Evolutionary conservation across 1,284 basidiomycete species (phyloP).

Genomic region (Trichosporon coremiiforme): DNA sequence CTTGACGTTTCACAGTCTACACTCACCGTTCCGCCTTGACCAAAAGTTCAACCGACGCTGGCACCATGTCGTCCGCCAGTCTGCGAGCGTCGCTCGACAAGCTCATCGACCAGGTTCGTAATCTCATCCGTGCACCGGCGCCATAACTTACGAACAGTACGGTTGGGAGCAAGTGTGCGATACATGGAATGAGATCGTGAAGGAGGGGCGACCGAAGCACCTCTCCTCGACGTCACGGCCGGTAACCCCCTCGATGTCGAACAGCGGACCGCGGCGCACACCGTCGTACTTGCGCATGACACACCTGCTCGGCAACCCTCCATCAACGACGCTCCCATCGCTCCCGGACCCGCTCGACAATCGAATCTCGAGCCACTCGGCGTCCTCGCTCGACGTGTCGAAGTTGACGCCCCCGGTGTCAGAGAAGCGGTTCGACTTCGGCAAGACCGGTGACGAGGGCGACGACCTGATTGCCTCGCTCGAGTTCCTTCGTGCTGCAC

Average conservation of each 20-base stretch:
- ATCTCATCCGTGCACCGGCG: background rate
- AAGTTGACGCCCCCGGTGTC: background rate
- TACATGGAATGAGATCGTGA: constrained; percentile 11
- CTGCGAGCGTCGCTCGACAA: background rate
- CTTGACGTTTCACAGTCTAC: background rate
- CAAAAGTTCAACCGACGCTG: background rate
- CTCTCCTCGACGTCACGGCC: background rate
- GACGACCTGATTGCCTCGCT: constrained; percentile 4
- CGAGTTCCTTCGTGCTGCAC: background rate
- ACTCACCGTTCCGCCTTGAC: background rate
- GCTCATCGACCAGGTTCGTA: background rate
- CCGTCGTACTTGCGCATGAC: constrained; percentile 15
- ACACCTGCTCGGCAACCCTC: background rate
- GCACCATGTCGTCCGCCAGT: background rate
- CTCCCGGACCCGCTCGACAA: background rate
- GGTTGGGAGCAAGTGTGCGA: constrained; percentile 12
- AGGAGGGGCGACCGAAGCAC: background rate
- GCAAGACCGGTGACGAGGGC: background rate
- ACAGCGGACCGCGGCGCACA: background rate
- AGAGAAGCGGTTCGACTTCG: background rate
- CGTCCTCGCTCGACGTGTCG: background rate
- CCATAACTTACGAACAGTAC: too few species aligned
- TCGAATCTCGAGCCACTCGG: constrained; percentile 3
- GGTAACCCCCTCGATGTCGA: background rate
- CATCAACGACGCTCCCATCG: background rate